phyloP scores from a whole-genome alignment of 1,284 basidiomycete species.

The Cryptococcus sp. region DNA sequence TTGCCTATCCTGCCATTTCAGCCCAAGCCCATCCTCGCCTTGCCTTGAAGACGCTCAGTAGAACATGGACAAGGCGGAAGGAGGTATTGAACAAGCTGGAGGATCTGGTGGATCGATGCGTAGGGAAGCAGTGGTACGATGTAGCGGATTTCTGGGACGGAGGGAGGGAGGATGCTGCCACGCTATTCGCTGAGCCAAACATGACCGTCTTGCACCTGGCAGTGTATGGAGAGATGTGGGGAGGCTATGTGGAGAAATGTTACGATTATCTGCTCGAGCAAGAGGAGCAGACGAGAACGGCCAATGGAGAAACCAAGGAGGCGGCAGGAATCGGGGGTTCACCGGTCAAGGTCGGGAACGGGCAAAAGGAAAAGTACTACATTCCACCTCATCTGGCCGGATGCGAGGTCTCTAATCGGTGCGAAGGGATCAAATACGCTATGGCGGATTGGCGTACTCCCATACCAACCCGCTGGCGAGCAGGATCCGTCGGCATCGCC shows the following conservation, averaged over 20 bases:
- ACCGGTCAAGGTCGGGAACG: no score
- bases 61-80: not conserved
- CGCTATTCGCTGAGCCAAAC: slow-evolving; percentile 6
- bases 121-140: slow-evolving; percentile 10
- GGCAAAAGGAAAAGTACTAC: no score
- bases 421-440: slow-evolving; percentile 11
- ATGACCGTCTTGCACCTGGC: slow-evolving; percentile 4
- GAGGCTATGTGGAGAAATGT: not conserved
- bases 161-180: slow-evolving; percentile 7
- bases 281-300: no score
- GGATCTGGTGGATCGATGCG: slow-evolving; percentile 10
- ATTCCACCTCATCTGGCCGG: no score
- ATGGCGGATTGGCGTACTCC: slow-evolving; percentile 7
- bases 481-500: not conserved
- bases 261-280: not conserved
- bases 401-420: not conserved
- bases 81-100: not conserved
- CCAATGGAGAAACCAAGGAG: no score
- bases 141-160: slow-evolving; percentile 9
- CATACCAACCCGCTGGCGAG: not conserved
- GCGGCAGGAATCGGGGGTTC: no score
- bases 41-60: not conserved
- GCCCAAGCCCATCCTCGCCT: not conserved
- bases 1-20: no score
- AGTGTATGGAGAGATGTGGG: slow-evolving; percentile 11